These are phyloP conservation scores for Aethionema arabicum DNA, from an alignment of 345 rosid genomes.

Conservation along the genomic window DNA sequence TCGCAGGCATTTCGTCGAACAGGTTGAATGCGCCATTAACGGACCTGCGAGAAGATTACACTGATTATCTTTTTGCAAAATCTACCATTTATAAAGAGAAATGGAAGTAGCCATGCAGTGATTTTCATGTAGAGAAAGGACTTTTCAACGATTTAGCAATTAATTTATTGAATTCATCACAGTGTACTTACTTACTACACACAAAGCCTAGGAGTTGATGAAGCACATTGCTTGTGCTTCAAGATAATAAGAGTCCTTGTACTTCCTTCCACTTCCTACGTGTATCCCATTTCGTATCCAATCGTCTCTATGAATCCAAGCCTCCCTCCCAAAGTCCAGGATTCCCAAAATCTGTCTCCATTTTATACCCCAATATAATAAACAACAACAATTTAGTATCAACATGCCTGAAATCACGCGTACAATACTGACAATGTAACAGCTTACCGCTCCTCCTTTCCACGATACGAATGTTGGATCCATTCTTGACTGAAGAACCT, in stretches of 20 bases:
- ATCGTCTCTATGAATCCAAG: constrained; percentile 81
- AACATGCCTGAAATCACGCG: background rate
- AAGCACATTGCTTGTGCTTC: constrained; percentile 84
- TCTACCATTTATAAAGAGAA: too few species aligned
- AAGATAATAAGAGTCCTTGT: constrained; percentile 82
- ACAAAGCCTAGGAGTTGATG: constrained; percentile 50
- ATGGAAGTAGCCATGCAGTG: too few species aligned
- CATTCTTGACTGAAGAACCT: constrained; percentile 80
- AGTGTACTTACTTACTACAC: background rate
- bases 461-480: constrained; percentile 65
- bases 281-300: constrained; percentile 87
- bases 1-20: too few species aligned
- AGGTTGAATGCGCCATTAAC: too few species aligned
- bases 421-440: background rate
- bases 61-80: too few species aligned
- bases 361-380: background rate
- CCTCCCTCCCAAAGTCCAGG: constrained; percentile 83
- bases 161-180: too few species aligned
- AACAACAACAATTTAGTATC: background rate
- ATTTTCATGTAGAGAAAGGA: too few species aligned
- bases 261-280: constrained; percentile 72
- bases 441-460: constrained; percentile 92
- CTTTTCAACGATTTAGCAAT: too few species aligned
- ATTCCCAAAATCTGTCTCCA: constrained; percentile 64
- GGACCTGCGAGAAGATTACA: too few species aligned